Evolutionary conservation across 495 filamentous ascomycete genomes (phyloP).

Genomic region (Beverwykella pulmonaria): DNA sequence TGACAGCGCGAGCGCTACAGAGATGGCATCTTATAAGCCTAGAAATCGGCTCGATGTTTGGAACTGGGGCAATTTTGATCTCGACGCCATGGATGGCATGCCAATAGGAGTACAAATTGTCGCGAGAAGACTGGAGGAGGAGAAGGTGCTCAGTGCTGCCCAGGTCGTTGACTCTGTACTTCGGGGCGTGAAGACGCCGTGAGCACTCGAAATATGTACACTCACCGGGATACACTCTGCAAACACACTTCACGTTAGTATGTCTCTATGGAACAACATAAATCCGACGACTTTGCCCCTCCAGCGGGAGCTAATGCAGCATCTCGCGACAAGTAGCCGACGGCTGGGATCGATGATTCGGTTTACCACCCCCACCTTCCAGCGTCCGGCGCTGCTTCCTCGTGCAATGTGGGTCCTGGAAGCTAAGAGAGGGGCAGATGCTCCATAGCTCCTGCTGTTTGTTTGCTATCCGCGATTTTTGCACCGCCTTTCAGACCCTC

Average conservation of each 20-base stretch:
- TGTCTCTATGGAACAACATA: not conserved
- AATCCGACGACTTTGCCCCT: not conserved
- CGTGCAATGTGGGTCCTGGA: not conserved
- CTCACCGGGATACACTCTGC: not conserved
- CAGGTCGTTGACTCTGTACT: conserved; percentile 46
- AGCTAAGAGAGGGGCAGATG: not conserved
- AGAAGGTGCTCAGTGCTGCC: conserved; percentile 48
- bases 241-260: not conserved
- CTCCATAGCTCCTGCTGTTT: not conserved
- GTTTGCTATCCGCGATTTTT: no score
- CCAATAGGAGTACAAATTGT: conserved; percentile 40
- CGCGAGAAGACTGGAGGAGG: conserved; percentile 40
- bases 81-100: conserved; percentile 38
- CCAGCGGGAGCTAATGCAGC: conserved; percentile 23
- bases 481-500: no score
- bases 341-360: not conserved
- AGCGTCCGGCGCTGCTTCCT: not conserved
- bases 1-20: conserved; percentile 14
- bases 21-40: conserved; percentile 32
- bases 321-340: not conserved
- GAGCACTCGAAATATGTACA: not conserved
- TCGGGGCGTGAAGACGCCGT: conserved; percentile 6
- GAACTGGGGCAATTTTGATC: conserved; percentile 43
- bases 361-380: conserved; percentile 30
- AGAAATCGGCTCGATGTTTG: conserved; percentile 41